phyloP scores from a whole-genome alignment of 768 basidiomycete species.

The Hygrophorus pudorinus region DNA sequence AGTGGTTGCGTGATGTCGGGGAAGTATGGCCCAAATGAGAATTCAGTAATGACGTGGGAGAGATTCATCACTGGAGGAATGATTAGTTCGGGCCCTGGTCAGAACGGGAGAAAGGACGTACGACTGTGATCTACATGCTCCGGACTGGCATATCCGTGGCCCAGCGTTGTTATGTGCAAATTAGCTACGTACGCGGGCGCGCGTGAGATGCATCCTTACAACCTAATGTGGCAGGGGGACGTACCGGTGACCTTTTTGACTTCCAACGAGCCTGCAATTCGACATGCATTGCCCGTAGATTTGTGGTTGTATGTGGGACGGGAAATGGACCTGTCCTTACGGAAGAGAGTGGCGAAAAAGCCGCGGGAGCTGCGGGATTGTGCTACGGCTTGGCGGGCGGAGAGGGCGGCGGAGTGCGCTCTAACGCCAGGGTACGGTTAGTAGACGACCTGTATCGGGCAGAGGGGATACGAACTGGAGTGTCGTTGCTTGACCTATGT shows the following conservation, averaged over 20 bases:
- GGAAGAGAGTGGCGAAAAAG: conserved; percentile 49
- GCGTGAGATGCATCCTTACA: background rate
- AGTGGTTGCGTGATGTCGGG: conserved; percentile 93
- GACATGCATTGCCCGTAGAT: conserved; percentile 61
- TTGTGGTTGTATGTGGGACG: conserved; percentile 67
- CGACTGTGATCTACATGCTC: conserved; percentile 82
- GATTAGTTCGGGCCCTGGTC: background rate
- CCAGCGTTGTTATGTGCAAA: conserved; percentile 87
- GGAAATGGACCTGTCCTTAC: conserved; percentile 17
- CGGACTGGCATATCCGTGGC: conserved; percentile 85
- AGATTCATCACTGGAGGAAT: conserved; percentile 76
- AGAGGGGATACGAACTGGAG: conserved; percentile 38
- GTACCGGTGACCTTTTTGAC: conserved; percentile 87
- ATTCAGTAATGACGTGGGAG: conserved; percentile 92
- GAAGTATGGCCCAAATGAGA: conserved; percentile 94
- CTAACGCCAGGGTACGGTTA: conserved; percentile 24
- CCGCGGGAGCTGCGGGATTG: conserved; percentile 73
- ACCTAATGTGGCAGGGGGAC: conserved; percentile 4
- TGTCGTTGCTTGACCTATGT: conserved; percentile 68
- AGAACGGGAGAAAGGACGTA: conserved; percentile 28
- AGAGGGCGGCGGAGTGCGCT: conserved; percentile 55
- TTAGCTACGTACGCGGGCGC: conserved; percentile 45
- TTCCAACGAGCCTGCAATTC: conserved; percentile 72
- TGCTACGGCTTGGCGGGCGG: conserved; percentile 57
- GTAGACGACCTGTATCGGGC: background rate